Evolutionary conservation across 345 rosid genomes (phyloP).

Genomic region (Hibiscus mutabilis): DNA sequence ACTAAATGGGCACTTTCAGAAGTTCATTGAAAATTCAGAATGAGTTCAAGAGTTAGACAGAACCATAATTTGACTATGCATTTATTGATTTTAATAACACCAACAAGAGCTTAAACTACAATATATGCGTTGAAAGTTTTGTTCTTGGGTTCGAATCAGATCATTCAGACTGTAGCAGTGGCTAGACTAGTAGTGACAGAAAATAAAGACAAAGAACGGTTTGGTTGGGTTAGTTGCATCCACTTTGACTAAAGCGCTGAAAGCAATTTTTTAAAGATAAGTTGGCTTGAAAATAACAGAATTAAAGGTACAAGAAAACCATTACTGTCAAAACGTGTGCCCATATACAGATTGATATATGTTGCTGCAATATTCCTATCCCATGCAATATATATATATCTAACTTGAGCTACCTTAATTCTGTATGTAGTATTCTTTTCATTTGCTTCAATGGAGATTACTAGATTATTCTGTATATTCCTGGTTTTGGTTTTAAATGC

Average conservation of each 20-base stretch:
- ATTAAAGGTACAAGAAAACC: slow-evolving; percentile 3
- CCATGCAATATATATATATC: not conserved
- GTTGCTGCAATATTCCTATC: too few species aligned
- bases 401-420: not conserved
- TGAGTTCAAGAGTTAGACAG: not conserved
- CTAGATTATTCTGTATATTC: slow-evolving; percentile 13
- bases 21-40: not conserved
- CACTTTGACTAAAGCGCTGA: slow-evolving; percentile 26
- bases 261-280: slow-evolving; percentile 10
- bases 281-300: slow-evolving; percentile 28
- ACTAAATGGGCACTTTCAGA: not conserved
- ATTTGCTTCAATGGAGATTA: slow-evolving; percentile 22
- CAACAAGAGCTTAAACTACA: not conserved
- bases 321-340: not conserved
- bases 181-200: not conserved
- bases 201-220: not conserved
- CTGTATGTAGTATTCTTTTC: too few species aligned
- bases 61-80: slow-evolving; percentile 5
- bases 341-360: not conserved
- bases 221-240: slow-evolving; percentile 28
- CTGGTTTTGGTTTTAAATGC: slow-evolving; percentile 23
- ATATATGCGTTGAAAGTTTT: not conserved
- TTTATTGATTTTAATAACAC: not conserved
- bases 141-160: not conserved
- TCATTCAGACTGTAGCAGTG: not conserved